Percentiles rank a stretch among this genome's conserved stretches.
Evolutionary conservation across 257 asterid species (phyloP).

Genomic region (Linderniella brevidens): DNA sequence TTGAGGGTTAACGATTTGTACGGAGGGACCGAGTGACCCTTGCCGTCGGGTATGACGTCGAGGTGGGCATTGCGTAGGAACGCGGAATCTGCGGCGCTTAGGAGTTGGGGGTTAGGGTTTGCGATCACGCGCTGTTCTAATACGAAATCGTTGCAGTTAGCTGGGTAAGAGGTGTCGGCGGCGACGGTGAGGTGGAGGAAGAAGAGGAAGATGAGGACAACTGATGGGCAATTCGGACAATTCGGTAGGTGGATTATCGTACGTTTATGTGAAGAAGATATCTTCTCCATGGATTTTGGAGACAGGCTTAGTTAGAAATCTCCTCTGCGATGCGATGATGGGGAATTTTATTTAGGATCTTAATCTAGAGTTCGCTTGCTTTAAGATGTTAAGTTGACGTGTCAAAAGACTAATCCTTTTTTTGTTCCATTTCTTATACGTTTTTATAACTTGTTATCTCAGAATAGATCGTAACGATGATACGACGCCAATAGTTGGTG

Average conservation of each 20-base stretch:
- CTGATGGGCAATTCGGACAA: constrained; percentile 3
- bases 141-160: constrained; percentile 33
- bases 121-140: constrained; percentile 22
- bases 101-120: constrained; percentile 16
- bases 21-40: constrained; percentile 12
- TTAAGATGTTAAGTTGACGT: too few relatives aligned
- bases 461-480: too few relatives aligned
- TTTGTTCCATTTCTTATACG: too few relatives aligned
- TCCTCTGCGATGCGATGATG: too few relatives aligned
- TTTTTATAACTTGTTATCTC: too few relatives aligned
- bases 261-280: too few relatives aligned
- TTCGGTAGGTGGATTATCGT: not conserved
- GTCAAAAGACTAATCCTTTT: too few relatives aligned
- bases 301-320: too few relatives aligned
- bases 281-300: too few relatives aligned
- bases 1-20: constrained; percentile 19
- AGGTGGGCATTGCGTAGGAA: constrained; percentile 23
- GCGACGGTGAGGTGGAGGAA: constrained; percentile 13
- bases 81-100: constrained; percentile 13
- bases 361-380: too few relatives aligned
- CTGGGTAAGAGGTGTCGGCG: constrained; percentile 28
- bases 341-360: too few relatives aligned
- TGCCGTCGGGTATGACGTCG: constrained; percentile 12
- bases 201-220: constrained; percentile 14
- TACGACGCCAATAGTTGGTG: too few relatives aligned